Evolutionary conservation across 2,329 filamentous ascomycete genomes (phyloP).

Genomic region (Penicillium sp.): DNA sequence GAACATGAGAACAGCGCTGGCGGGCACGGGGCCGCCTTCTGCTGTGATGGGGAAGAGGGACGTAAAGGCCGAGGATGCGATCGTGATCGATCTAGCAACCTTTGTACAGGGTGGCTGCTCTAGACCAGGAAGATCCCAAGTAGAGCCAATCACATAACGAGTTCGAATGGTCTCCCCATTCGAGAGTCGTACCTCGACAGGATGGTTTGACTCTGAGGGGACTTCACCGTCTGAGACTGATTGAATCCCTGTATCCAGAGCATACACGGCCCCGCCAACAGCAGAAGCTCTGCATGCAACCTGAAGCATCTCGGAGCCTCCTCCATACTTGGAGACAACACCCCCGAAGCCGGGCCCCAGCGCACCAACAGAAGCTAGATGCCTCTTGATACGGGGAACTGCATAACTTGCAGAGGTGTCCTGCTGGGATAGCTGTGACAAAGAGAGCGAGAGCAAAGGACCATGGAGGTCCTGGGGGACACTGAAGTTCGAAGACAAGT

Average conservation of each 20-base stretch:
- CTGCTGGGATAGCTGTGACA: constrained; percentile 63
- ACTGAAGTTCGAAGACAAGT: constrained; percentile 59
- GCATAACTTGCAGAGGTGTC: constrained; percentile 67
- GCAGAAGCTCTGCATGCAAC: constrained; percentile 87
- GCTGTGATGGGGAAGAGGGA: constrained; percentile 69
- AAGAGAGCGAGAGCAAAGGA: constrained; percentile 68
- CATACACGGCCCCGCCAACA: constrained; percentile 88
- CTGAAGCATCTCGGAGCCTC: constrained; percentile 83
- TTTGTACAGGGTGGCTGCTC: constrained; percentile 30
- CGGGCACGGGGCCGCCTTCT: constrained; percentile 75
- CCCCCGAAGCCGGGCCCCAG: constrained; percentile 89
- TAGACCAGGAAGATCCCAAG: constrained; percentile 39
- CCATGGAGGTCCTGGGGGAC: constrained; percentile 69
- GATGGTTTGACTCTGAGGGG: constrained; percentile 20
- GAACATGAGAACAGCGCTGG: constrained; percentile 58
- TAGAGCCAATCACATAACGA: constrained; percentile 40
- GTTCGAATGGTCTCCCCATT: constrained; percentile 41
- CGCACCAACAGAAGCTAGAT: constrained; percentile 81
- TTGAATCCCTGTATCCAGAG: constrained; percentile 71
- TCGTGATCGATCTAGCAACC: constrained; percentile 64
- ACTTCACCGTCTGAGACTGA: constrained; percentile 23
- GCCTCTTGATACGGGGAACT: constrained; percentile 71
- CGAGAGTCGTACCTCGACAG: constrained; percentile 36
- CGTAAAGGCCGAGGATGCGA: constrained; percentile 68
- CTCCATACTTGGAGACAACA: constrained; percentile 91